These are phyloP conservation scores for Amanita subjunquillea DNA, from an alignment of 768 basidiomycete species.

Conservation along the genomic window DNA sequence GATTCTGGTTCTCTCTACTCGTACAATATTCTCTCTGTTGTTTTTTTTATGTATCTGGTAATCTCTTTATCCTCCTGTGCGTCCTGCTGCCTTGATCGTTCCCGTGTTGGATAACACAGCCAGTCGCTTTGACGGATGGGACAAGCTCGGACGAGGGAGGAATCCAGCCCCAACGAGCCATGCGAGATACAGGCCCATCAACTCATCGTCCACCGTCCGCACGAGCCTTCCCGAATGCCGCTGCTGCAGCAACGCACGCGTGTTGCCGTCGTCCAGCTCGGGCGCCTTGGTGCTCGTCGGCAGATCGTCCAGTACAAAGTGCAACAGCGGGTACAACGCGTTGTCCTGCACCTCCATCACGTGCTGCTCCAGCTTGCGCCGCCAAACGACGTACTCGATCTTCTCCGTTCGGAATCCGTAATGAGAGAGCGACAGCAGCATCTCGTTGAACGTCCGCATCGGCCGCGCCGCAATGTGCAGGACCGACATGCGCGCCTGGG, in stretches of 20 bases:
- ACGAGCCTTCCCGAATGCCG: slow-evolving; percentile 26
- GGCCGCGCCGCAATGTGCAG: slow-evolving; percentile 84
- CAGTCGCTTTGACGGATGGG: slow-evolving; percentile 29
- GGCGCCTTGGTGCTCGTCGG: slow-evolving; percentile 95
- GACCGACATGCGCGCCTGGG: slow-evolving; percentile 40
- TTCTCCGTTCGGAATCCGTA: slow-evolving; percentile 76
- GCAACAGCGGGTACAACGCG: slow-evolving; percentile 91
- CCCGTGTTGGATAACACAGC: slow-evolving; percentile 34
- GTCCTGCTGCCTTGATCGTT: slow-evolving; percentile 53
- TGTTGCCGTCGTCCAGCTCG: slow-evolving; percentile 81
- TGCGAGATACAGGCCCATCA: slow-evolving; percentile 83
- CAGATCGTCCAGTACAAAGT: slow-evolving; percentile 95
- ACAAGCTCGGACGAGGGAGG: slow-evolving; percentile 43
- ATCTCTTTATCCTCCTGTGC: slow-evolving; percentile 40
- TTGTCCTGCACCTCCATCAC: slow-evolving; percentile 94
- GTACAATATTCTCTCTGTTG: too few species aligned
- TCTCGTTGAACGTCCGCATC: slow-evolving; percentile 79
- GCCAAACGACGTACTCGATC: slow-evolving; percentile 89
- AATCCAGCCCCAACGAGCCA: slow-evolving; percentile 88
- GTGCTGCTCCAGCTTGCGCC: slow-evolving; percentile 86
- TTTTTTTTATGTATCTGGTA: too few species aligned
- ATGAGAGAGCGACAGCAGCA: slow-evolving; percentile 58
- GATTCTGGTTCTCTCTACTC: too few species aligned
- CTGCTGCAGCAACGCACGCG: slow-evolving; percentile 42
- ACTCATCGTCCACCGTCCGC: slow-evolving; percentile 59